Evolutionary conservation across 345 rosid species (phyloP).

Genomic region (Turnera subulata): DNA sequence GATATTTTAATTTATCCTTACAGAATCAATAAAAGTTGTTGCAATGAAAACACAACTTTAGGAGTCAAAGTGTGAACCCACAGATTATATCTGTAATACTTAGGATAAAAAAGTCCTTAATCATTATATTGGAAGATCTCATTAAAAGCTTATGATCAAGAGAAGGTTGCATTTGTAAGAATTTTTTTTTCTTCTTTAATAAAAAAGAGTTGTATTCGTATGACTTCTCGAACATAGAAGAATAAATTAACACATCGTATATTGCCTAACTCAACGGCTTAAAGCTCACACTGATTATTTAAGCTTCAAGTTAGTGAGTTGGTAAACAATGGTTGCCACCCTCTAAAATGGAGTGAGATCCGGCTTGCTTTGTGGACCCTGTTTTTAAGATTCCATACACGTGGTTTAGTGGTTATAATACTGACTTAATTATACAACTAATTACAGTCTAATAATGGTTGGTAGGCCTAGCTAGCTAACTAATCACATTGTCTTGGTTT

Average conservation of each 20-base stretch:
- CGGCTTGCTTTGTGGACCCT: conserved; percentile 13
- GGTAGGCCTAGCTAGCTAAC: neutral
- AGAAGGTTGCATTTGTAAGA: neutral
- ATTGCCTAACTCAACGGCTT: neutral
- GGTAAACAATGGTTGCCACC: conserved; percentile 1
- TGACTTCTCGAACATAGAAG: neutral
- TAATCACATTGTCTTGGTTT: too few species aligned
- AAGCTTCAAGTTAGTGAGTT: conserved; percentile 7
- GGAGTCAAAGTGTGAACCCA: neutral
- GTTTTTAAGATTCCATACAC: conserved; percentile 27
- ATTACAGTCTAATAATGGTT: neutral
- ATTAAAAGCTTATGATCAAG: too few species aligned
- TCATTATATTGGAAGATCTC: too few species aligned
- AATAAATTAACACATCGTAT: neutral
- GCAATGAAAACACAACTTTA: too few species aligned
- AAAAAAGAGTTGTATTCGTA: too few species aligned
- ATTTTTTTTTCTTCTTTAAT: too few species aligned
- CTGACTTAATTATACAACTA: neutral
- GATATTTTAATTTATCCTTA: too few species aligned
- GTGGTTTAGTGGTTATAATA: conserved; percentile 18
- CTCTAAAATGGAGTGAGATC: conserved; percentile 23
- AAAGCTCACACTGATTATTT: conserved; percentile 3
- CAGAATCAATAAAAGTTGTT: too few species aligned
- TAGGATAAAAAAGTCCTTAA: too few species aligned
- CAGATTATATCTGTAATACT: too few species aligned